Conservation (phyloP, 2,329 filamentous ascomycete genomes). For the Xylaria sp. region DNA sequence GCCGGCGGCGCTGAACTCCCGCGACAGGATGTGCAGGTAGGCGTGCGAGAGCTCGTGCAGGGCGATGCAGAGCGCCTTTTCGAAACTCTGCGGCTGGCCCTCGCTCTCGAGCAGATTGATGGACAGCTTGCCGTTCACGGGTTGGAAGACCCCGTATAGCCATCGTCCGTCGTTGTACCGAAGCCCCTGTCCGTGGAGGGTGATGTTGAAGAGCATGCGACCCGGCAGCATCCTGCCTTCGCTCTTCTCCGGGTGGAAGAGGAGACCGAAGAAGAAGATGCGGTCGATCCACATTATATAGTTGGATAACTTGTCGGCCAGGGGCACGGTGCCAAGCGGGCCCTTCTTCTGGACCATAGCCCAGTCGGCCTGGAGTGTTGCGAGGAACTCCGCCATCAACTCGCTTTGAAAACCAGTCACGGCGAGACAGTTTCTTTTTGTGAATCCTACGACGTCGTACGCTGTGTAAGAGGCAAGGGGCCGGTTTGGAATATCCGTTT, state of each 20-base stretch:
- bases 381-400: neutral
- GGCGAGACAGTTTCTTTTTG: slow-evolving; percentile 1
- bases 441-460: neutral
- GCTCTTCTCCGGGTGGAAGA: neutral
- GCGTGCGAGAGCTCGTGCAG: neutral
- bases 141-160: neutral
- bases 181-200: neutral
- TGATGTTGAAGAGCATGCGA: neutral
- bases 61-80: neutral
- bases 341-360: neutral
- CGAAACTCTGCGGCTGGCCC: neutral
- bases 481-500: neutral
- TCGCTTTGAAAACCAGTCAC: neutral
- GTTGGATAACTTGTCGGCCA: neutral
- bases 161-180: neutral
- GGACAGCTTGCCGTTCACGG: neutral
- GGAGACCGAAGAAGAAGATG: slow-evolving; percentile 6
- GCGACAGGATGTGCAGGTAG: neutral
- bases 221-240: neutral
- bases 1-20: neutral
- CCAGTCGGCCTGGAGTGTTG: neutral
- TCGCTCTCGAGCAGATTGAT: neutral
- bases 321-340: neutral
- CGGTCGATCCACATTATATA: slow-evolving; percentile 5
- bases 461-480: neutral